Conservation (phyloP, 78 protist genomes). For the Neovahlkampfia damariscottae region DNA sequence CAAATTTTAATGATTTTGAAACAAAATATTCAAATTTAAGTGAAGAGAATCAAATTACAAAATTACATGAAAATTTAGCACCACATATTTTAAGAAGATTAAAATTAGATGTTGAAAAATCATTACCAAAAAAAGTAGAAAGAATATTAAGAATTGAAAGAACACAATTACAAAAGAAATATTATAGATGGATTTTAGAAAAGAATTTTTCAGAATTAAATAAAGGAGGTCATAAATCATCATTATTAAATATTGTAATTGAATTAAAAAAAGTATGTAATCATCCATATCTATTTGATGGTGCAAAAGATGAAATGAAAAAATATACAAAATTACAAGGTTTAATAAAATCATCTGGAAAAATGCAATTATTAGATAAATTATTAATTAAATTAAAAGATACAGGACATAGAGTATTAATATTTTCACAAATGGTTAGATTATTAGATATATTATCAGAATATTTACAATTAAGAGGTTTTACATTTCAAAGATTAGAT, state of each 20-base stretch:
- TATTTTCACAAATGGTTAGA: slow-evolving; percentile 84
- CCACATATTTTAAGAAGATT: slow-evolving; percentile 75
- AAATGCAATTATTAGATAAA: slow-evolving; percentile 75
- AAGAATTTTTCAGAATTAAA: slow-evolving; percentile 20
- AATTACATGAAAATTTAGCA: slow-evolving; percentile 56
- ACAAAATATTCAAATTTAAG: slow-evolving; percentile 33
- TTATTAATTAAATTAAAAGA: slow-evolving; percentile 52
- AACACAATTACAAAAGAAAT: slow-evolving; percentile 52
- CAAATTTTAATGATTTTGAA: slow-evolving; percentile 32
- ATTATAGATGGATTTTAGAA: slow-evolving; percentile 49
- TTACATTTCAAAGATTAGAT: slow-evolving; percentile 72
- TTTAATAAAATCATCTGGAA: slow-evolving; percentile 49
- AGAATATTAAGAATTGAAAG: slow-evolving; percentile 73
- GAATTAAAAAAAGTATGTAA: slow-evolving; percentile 90
- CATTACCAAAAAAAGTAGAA: slow-evolving; percentile 61
- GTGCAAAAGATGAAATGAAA: slow-evolving; percentile 15
- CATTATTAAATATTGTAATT: slow-evolving; percentile 65
- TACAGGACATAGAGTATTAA: slow-evolving; percentile 77
- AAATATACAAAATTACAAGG: background rate
- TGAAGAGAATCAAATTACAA: slow-evolving; percentile 28
- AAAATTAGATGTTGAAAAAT: slow-evolving; percentile 79
- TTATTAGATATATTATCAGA: slow-evolving; percentile 79
- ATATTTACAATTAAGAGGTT: slow-evolving; percentile 57
- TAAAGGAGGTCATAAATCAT: slow-evolving; percentile 22
- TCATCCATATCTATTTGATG: slow-evolving; percentile 76